phyloP scores from a whole-genome alignment of 352 stramenopile species.

The Globisporangium rhizosaccharum region DNA sequence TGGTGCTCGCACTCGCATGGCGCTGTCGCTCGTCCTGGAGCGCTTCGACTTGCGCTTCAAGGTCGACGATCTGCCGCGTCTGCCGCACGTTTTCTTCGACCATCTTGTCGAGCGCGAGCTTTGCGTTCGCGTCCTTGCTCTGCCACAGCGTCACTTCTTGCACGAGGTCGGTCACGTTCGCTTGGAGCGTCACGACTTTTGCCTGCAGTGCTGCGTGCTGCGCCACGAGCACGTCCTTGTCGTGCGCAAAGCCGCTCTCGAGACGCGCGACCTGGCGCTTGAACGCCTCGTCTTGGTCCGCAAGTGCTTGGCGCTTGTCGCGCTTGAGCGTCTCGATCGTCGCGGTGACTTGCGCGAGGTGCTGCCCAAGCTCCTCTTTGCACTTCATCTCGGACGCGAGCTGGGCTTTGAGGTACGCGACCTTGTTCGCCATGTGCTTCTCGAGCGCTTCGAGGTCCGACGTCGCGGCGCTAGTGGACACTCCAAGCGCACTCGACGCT shows the following conservation, averaged over 20 bases:
- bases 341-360: constrained; percentile 56
- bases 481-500: constrained; percentile 1
- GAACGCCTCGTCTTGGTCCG: constrained; percentile 55
- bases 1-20: constrained; percentile 13
- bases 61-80: constrained; percentile 56
- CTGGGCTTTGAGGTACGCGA: constrained; percentile 82
- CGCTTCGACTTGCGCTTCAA: constrained; percentile 47
- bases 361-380: constrained; percentile 72
- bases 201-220: constrained; percentile 47
- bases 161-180: constrained; percentile 71
- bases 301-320: constrained; percentile 43
- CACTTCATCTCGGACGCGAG: constrained; percentile 81
- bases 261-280: constrained; percentile 47
- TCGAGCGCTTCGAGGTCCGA: constrained; percentile 46
- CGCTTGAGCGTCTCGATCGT: constrained; percentile 64
- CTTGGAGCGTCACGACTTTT: constrained; percentile 61
- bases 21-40: constrained; percentile 51
- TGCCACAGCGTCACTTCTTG: constrained; percentile 65
- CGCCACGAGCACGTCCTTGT: constrained; percentile 39
- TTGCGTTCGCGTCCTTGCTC: constrained; percentile 57
- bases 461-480: background rate
- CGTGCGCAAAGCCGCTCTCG: constrained; percentile 38
- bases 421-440: constrained; percentile 73
- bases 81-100: constrained; percentile 63
- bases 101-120: constrained; percentile 69